Conservation (phyloP, 495 filamentous ascomycete species). For the Neurospora sp. region DNA sequence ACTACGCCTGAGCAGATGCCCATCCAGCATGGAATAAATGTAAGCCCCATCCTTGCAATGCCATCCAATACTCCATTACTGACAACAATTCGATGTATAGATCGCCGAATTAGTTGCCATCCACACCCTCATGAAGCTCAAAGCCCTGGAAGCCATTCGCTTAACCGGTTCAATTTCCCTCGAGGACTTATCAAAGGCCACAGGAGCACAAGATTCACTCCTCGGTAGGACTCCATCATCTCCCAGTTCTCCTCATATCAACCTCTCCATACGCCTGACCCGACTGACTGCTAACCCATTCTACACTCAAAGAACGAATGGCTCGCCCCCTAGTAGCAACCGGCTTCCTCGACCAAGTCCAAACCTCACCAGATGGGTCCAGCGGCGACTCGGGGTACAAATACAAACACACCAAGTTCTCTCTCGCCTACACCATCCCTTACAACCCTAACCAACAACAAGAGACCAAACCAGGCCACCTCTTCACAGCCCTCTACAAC, state of each 20-base stretch:
- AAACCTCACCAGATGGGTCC: not conserved
- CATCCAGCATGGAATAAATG: conserved; percentile 14
- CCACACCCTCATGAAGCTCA: conserved; percentile 14
- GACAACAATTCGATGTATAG: not conserved
- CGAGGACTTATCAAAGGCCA: conserved; percentile 6
- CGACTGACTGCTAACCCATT: not conserved
- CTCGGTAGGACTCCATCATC: conserved; percentile 1
- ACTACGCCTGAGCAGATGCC: conserved; percentile 8
- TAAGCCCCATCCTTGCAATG: not conserved
- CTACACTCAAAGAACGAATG: conserved; percentile 8
- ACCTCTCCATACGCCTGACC: not conserved
- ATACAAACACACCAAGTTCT: conserved; percentile 11
- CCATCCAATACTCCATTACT: not conserved
- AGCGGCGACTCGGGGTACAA: no score
- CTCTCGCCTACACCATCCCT: conserved; percentile 7
- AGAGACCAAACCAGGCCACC: conserved; percentile 2
- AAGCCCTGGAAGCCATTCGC: conserved; percentile 12
- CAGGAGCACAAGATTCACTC: conserved; percentile 11
- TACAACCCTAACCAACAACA: not conserved
- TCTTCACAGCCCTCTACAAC: conserved; percentile 15
- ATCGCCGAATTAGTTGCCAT: conserved; percentile 14
- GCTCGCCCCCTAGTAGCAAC: conserved; percentile 11
- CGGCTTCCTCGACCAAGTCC: conserved; percentile 15
- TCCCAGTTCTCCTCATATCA: not conserved
- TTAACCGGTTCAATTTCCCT: conserved; percentile 9